Evolutionary conservation across 2,329 filamentous ascomycete genomes (phyloP).

Genomic region (Exophiala viscosa): DNA sequence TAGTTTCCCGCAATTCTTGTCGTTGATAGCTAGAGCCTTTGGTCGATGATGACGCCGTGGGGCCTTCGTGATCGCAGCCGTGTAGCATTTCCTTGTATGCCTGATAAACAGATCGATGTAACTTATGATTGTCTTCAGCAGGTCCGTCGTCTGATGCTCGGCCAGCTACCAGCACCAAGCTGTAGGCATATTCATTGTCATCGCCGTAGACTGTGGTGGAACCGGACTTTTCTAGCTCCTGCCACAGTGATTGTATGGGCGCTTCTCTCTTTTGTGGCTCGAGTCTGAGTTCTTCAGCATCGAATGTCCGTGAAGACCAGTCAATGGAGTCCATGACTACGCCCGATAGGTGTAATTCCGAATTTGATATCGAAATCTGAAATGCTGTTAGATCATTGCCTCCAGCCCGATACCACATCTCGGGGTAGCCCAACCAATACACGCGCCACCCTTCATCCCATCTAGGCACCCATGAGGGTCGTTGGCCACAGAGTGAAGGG

Average conservation of each 20-base stretch:
- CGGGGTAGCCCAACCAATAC: conserved; percentile 13
- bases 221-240: neutral
- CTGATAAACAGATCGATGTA: conserved; percentile 7
- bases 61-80: too few species aligned
- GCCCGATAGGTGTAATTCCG: neutral
- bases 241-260: conserved; percentile 4
- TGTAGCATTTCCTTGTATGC: conserved; percentile 3
- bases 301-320: conserved; percentile 1
- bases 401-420: conserved; percentile 11
- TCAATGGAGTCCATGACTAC: conserved; percentile 5
- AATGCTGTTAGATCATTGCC: neutral
- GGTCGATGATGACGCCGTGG: too few species aligned
- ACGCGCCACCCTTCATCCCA: conserved; percentile 11
- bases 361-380: neutral
- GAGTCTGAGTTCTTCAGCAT: neutral
- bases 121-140: conserved; percentile 3
- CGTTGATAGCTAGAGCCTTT: too few species aligned
- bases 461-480: conserved; percentile 13
- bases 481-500: neutral
- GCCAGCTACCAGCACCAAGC: conserved; percentile 11
- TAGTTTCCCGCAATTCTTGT: too few species aligned
- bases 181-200: conserved; percentile 5
- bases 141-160: conserved; percentile 7
- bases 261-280: neutral
- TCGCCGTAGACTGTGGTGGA: conserved; percentile 1